phyloP scores from a whole-genome alignment of 345 rosid genomes.

The Cardiospermum halicacabum region DNA sequence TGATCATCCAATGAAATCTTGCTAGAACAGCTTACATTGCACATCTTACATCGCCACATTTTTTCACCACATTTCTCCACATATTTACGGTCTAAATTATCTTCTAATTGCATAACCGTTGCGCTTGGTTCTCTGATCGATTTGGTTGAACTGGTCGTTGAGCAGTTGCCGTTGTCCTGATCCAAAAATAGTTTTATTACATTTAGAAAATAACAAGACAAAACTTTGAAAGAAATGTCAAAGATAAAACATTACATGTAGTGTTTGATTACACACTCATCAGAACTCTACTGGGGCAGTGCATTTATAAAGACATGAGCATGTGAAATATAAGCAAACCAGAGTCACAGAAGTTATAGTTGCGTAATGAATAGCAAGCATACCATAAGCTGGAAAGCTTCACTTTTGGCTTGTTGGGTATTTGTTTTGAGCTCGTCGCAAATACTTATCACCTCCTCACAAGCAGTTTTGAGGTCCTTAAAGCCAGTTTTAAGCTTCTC shows the following conservation, averaged over 20 bases:
- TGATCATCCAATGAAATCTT: neutral
- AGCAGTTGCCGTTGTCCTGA: neutral
- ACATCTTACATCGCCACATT: neutral
- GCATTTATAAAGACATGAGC: too few relatives aligned
- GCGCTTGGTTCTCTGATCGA: neutral
- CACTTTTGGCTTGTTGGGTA: constrained; percentile 5
- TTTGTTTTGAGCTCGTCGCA: constrained; percentile 12
- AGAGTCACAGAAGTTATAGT: too few relatives aligned
- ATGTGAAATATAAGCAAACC: too few relatives aligned
- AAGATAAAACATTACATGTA: too few relatives aligned
- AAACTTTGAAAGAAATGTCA: too few relatives aligned
- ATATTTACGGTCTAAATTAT: neutral
- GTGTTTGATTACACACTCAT: too few relatives aligned
- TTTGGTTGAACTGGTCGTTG: neutral
- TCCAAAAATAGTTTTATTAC: neutral
- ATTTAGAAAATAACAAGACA: too few relatives aligned
- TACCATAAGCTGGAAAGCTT: neutral
- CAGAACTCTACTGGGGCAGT: too few relatives aligned
- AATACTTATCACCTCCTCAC: neutral
- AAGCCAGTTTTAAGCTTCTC: constrained; percentile 9
- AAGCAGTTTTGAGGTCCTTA: neutral
- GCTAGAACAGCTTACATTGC: neutral
- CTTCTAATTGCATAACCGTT: neutral
- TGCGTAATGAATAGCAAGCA: too few relatives aligned
- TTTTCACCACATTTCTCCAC: neutral